Conservation (phyloP, 257 asterid genomes). For the Scutellaria galericulata region DNA sequence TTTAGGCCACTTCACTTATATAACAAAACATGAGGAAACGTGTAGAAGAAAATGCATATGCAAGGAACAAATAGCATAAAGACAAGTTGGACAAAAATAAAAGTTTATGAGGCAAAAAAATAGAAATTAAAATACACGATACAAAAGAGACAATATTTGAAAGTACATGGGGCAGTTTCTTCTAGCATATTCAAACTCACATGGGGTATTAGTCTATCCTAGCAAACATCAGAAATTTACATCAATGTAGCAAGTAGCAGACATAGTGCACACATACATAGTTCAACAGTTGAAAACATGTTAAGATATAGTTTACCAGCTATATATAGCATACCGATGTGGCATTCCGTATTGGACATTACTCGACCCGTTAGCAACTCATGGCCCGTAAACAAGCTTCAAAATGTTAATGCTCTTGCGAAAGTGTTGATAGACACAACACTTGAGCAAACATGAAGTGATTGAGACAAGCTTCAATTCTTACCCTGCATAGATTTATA, state of each 20-base stretch:
- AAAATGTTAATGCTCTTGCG: slow-evolving; percentile 21
- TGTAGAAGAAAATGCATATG: too few species aligned
- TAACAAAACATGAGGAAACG: too few species aligned
- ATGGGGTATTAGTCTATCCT: neutral
- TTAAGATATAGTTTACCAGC: neutral
- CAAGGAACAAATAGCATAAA: too few species aligned
- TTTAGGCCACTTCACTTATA: too few species aligned
- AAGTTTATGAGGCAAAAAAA: too few species aligned
- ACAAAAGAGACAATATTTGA: too few species aligned
- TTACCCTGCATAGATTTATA: slow-evolving; percentile 55
- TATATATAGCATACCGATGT: slow-evolving; percentile 11
- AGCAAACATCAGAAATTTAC: slow-evolving; percentile 20
- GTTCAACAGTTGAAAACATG: slow-evolving; percentile 14
- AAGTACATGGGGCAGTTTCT: too few species aligned
- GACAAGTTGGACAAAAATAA: too few species aligned
- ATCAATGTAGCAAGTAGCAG: slow-evolving; percentile 2
- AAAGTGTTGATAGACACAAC: neutral
- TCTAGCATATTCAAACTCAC: neutral
- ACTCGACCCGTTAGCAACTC: slow-evolving; percentile 14
- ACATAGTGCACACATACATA: slow-evolving; percentile 17
- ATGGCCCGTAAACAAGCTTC: slow-evolving; percentile 2
- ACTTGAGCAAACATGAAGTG: neutral
- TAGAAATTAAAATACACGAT: too few species aligned
- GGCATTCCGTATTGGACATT: slow-evolving; percentile 10
- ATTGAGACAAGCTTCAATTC: slow-evolving; percentile 44